Base-by-base conservation (phyloP, 768 basidiomycete genomes). In the Trametes meyenii region DNA sequence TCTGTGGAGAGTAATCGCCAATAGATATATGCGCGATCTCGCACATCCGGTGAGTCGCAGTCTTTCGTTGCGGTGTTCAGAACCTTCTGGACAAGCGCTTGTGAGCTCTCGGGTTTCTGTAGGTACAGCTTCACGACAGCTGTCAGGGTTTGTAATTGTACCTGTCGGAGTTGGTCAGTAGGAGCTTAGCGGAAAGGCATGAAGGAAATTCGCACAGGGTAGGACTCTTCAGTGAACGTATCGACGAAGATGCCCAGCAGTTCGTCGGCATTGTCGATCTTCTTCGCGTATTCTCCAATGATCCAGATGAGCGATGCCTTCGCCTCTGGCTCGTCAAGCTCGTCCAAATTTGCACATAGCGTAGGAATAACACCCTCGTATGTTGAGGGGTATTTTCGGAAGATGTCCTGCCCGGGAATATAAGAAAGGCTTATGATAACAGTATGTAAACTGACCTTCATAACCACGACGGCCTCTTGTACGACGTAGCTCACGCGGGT, bases 281-380 rank as follows among this genome's bases (percentile, higher is more conserved):
- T 96, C 74, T 90, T 90, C 3, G 96, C 95, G 69, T 99, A 98
- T 77, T 98, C 95, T 58, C 96, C 96, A 66, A 98, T 95, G 69
- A 99, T 98, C 96, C 97, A 99, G 72, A 99, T 98, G 51, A 99
- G 79, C 2, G 96, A 96, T 0, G 96, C 93, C 71, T 98, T 98
- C 2, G 97, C 96, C 72, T 99, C 96, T 11, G 96, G 97, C 71
- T 99, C 97, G 69, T 98, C 96, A 35, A 99, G 79, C 69, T 97
- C 96, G 61, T 99, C 96, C 14, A 98, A 86, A 70, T 95, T 96
- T 1, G 92, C 87, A 69, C 96, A 99, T 14, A 99, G 77, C 0
- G 90, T 94, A 0, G 96, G 96, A 66, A 99, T 98, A 70, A 97
- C 89, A 19, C 95, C 96, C 75, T 99, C 96, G 71, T 98, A 99